These are phyloP conservation scores for Trifolium pratense DNA, from an alignment of 306 rosid species.

Conservation along the genomic window DNA sequence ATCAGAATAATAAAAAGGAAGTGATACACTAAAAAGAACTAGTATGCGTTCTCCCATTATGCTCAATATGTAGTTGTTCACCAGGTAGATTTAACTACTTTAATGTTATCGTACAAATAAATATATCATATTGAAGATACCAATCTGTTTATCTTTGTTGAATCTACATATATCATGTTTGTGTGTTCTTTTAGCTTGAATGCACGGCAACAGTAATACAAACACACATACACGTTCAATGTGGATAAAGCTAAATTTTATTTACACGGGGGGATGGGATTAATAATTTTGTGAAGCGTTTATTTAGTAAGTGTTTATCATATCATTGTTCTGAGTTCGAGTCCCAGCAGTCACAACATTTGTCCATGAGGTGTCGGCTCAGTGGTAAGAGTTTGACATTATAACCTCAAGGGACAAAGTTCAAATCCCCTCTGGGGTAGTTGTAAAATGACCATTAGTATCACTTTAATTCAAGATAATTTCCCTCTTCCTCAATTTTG, in stretches of 20 bases:
- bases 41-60: constrained; percentile 8
- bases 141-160: not conserved
- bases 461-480: too few species aligned
- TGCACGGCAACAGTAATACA: not conserved
- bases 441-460: too few species aligned
- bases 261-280: not conserved
- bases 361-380: too few species aligned
- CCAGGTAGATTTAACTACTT: not conserved
- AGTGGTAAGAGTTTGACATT: too few species aligned
- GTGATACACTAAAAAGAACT: constrained; percentile 4
- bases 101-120: not conserved
- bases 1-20: not conserved
- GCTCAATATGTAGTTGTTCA: constrained; percentile 19
- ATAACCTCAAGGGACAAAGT: too few species aligned
- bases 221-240: not conserved
- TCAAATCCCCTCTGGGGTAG: too few species aligned
- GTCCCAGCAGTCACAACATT: too few species aligned
- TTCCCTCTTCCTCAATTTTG: too few species aligned
- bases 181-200: not conserved
- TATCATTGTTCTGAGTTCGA: too few species aligned
- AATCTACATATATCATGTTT: constrained; percentile 4
- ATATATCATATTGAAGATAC: constrained; percentile 16
- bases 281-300: too few species aligned
- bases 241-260: constrained; percentile 26
- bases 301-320: not conserved